Evolutionary conservation across 1,284 basidiomycete genomes (phyloP), one percentile per base, ranked within the genome.

Genomic region (Trichosporon faecale): DNA sequence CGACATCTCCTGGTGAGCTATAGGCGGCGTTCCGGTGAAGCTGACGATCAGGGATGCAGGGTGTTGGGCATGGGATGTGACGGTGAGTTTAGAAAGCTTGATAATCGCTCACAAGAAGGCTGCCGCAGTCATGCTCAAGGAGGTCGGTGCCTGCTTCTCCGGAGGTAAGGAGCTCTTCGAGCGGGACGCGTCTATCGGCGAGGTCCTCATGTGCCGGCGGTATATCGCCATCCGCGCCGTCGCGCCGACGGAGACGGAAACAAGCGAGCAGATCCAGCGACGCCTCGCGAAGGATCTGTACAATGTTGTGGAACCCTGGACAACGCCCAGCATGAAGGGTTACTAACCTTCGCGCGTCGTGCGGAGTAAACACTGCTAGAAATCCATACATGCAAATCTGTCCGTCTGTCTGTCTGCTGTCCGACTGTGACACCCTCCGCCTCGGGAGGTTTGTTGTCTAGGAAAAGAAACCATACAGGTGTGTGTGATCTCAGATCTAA

Each of bases 71-170:
- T 95, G 93, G 93, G 93, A 95, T 79, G 90, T 94, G 66, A 92
- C 91, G 76, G 92, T 88, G 74, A 78, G 86, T 83, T 44, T n/a
- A n/a, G 1, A 5, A 11, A 3, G 3, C 27, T 9, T 64, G 40
- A 52, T 9, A n/a, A 7, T 23, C n/a, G 37, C 64, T 65, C 37
- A 61, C 33, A n/a, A 77, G 0, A 80, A 90, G 85, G 90, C 95
- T 1, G 95, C 94, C 0, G 89, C 93, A 3, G 90, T 97, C 73
- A 95, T 98, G 73, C 91, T 93, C 0, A 88, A 93, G 73, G 95
- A 97, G 80, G 91, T 94, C 0, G 94, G 94, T 2, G 88, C 91
- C 21, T 85, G 91, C 66, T 89, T 93, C 55, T 89, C 89, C 9
- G 92, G 82, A 5, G 89, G 89, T 21, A 88, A 89, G 69, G 84